Percentiles rank a stretch among this genome's conserved stretches.
Evolutionary conservation across 2,329 filamentous ascomycete genomes (phyloP).

Genomic region (Ophiostoma populinum): DNA sequence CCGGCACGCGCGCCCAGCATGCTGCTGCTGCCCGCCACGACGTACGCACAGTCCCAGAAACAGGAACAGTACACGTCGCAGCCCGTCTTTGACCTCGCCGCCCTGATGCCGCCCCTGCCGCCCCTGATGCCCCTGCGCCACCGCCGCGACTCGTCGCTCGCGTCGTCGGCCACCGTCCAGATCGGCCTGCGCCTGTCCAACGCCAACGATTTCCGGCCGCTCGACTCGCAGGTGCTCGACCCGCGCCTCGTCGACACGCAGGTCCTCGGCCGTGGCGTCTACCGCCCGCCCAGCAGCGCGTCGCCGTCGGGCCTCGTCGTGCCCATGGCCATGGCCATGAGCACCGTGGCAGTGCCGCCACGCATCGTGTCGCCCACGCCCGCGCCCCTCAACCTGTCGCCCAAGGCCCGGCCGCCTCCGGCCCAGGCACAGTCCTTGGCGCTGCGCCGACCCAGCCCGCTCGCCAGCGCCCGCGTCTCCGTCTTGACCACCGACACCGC

Average conservation of each 20-base stretch:
- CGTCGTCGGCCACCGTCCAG: constrained; percentile 51
- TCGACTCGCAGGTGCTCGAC: constrained; percentile 17
- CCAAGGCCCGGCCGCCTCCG: not conserved
- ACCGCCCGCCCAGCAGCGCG: constrained; percentile 5
- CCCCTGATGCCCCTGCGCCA: constrained; percentile 26
- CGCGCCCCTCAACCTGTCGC: no score
- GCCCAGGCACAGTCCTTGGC: not conserved
- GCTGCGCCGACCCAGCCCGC: constrained; percentile 7
- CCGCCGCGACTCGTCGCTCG: constrained; percentile 41
- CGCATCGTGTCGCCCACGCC: no score
- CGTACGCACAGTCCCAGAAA: constrained; percentile 20
- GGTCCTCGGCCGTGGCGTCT: constrained; percentile 22
- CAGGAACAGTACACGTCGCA: not conserved
- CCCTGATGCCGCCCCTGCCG: constrained; percentile 26
- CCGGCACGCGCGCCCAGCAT: no score
- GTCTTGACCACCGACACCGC: not conserved
- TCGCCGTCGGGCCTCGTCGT: not conserved
- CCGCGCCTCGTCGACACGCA: constrained; percentile 18
- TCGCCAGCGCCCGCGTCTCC: constrained; percentile 3
- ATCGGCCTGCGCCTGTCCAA: constrained; percentile 53
- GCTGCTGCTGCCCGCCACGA: constrained; percentile 28
- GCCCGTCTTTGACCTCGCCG: constrained; percentile 13
- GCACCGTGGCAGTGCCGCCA: no score
- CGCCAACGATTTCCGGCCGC: constrained; percentile 30
- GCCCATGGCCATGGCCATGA: not conserved